A percentile compares a stretch with the other conserved stretches of the same genome.
Evolutionary conservation across 108 stramenopile genomes (phyloP).

Genomic region (Fistulifera solaris): DNA sequence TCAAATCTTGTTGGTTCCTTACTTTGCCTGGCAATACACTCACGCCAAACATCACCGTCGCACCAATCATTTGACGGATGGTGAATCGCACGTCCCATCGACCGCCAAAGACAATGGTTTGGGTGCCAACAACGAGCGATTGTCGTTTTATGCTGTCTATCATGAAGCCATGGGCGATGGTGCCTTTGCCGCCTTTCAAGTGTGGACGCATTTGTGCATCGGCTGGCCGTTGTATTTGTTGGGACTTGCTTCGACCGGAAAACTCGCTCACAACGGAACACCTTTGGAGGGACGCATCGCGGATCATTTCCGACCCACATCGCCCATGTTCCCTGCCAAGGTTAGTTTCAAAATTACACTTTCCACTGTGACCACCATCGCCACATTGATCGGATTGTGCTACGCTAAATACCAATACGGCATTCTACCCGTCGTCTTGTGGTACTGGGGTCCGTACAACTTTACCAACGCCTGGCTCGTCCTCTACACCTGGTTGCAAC

Average conservation of each 20-base stretch:
- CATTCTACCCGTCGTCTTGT: conserved; percentile 70
- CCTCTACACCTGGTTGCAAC: conserved; percentile 99
- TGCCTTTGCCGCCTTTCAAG: conserved; percentile 82
- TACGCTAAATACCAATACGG: conserved; percentile 43
- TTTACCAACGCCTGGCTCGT: conserved; percentile 94
- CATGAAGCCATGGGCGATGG: conserved; percentile 88
- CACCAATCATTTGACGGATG: conserved; percentile 93
- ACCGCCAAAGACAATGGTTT: conserved; percentile 68
- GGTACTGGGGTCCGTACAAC: conserved; percentile 94
- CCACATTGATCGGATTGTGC: conserved; percentile 35
- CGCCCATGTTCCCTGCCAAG: conserved; percentile 86
- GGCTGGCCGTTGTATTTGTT: conserved; percentile 87
- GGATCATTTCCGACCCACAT: conserved; percentile 81
- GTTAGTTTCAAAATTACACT: conserved; percentile 67
- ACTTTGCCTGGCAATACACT: conserved; percentile 98
- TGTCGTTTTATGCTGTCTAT: conserved; percentile 58
- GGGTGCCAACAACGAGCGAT: conserved; percentile 44
- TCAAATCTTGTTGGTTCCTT: conserved; percentile 95
- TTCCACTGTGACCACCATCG: conserved; percentile 68
- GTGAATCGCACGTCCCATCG: conserved; percentile 85
- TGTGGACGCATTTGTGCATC: conserved; percentile 79
- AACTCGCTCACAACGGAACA: conserved; percentile 58
- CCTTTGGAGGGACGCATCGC: conserved; percentile 49
- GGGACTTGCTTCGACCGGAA: conserved; percentile 77
- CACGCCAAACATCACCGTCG: conserved; percentile 99